Evolutionary conservation across 2,329 filamentous ascomycete genomes (phyloP).

Genomic region (Trichoderma breve): DNA sequence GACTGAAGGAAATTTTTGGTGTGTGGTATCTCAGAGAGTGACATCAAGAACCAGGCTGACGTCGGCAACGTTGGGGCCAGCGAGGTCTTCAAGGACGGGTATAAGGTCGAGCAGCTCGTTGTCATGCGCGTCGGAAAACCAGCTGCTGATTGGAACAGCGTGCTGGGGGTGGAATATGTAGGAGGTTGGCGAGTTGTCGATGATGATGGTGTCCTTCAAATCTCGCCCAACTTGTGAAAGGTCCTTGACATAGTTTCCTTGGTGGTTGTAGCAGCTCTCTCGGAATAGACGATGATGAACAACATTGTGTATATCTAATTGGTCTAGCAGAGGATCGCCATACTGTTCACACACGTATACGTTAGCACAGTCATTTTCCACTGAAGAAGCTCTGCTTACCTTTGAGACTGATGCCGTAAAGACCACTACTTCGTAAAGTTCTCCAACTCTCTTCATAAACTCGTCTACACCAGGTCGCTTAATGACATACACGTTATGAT

Average conservation of each 20-base stretch:
- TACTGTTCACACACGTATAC: slow-evolving; percentile 56
- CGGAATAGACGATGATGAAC: slow-evolving; percentile 95
- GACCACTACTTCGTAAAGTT: slow-evolving; percentile 96
- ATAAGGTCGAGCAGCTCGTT: slow-evolving; percentile 97
- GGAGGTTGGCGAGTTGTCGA: slow-evolving; percentile 97
- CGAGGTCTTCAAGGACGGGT: slow-evolving; percentile 95
- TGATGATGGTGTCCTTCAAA: slow-evolving; percentile 96
- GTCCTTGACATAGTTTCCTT: slow-evolving; percentile 99
- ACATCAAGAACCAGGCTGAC: slow-evolving; percentile 98
- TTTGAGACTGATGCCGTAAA: slow-evolving; percentile 99
- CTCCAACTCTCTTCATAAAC: slow-evolving; percentile 97
- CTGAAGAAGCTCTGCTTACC: slow-evolving; percentile 46
- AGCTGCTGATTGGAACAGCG: slow-evolving; percentile 98
- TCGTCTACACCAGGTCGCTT: slow-evolving; percentile 98
- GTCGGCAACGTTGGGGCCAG: slow-evolving; percentile 82
- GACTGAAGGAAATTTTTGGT: slow-evolving; percentile 26
- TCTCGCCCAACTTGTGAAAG: slow-evolving; percentile 95
- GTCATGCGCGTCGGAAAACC: slow-evolving; percentile 99
- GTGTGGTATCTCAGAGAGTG: slow-evolving; percentile 56
- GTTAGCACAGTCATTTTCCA: not conserved
- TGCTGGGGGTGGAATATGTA: slow-evolving; percentile 99
- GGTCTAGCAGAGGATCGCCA: slow-evolving; percentile 91
- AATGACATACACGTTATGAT: slow-evolving; percentile 99
- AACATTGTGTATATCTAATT: slow-evolving; percentile 94
- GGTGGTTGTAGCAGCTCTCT: slow-evolving; percentile 98